A percentile compares a stretch with the other conserved stretches of the same genome.
phyloP scores from a whole-genome alignment of 2,329 filamentous ascomycete species.

The Talaromyces marneffei region DNA sequence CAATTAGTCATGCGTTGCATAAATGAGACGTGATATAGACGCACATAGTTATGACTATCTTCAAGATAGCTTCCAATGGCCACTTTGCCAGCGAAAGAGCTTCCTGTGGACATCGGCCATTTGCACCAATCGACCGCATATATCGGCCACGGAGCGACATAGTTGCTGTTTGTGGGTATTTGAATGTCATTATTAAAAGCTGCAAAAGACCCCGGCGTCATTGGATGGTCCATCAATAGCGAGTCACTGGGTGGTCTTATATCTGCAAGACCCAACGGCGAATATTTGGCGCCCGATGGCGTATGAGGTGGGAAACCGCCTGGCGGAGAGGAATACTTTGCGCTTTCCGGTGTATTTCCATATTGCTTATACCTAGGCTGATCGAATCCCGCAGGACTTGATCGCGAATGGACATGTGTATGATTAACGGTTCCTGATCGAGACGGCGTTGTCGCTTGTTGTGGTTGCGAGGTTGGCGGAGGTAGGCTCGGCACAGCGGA shows the following conservation, averaged over 20 bases:
- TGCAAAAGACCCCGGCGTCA: slow-evolving; percentile 49
- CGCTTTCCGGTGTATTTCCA: slow-evolving; percentile 59
- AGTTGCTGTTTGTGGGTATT: slow-evolving; percentile 75
- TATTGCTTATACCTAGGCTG: slow-evolving; percentile 58
- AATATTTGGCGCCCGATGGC: slow-evolving; percentile 63
- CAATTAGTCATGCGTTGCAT: background rate
- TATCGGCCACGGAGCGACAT: slow-evolving; percentile 87
- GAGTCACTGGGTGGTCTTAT: slow-evolving; percentile 84
- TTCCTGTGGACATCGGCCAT: slow-evolving; percentile 70
- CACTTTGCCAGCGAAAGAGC: slow-evolving; percentile 74
- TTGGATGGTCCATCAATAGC: slow-evolving; percentile 64
- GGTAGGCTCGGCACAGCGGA: slow-evolving; percentile 53
- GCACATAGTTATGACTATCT: slow-evolving; percentile 95
- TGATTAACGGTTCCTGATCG: slow-evolving; percentile 43
- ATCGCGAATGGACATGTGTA: slow-evolving; percentile 70
- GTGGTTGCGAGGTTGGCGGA: slow-evolving; percentile 41
- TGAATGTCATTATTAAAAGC: slow-evolving; percentile 62
- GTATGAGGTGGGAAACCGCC: slow-evolving; percentile 48
- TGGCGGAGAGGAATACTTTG: slow-evolving; percentile 55
- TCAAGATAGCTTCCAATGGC: slow-evolving; percentile 94
- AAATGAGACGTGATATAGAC: background rate
- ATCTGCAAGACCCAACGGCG: slow-evolving; percentile 83
- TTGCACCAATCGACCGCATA: slow-evolving; percentile 99
- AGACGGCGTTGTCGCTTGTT: slow-evolving; percentile 50
- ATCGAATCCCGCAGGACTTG: slow-evolving; percentile 65